Evolutionary conservation across 371 early-diverging fungal species (phyloP), one percentile per base, ranked within the genome.

Genomic region (Haplosporangium sp.): DNA sequence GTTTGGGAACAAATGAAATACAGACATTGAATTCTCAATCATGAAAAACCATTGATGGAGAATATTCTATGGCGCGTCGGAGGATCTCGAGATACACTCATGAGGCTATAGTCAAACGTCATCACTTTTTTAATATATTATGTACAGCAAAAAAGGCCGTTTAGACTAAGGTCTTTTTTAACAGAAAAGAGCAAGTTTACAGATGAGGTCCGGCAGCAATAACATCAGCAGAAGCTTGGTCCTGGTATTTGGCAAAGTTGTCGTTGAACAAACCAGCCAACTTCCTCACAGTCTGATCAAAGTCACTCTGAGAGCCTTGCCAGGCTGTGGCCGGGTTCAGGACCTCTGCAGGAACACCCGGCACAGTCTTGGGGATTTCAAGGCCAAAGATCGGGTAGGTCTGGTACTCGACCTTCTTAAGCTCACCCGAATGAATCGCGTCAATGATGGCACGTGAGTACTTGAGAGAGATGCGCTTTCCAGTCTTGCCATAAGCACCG

Each of bases 361-460:
- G 58, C 75, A 61, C 84, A 10, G 75, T 66, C 70, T 86, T 96
- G 62, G 98, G 98, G 71, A 98, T 94, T 65, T 86, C 77, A 41
- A 98, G 88, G 81, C 92, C 90, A 81, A 97, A 97, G 74, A 94
- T 86, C 6, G 92, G 93, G 74, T 94, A 94, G 72, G 81, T 87
- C 45, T 87, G 88, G 81, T 89, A 97, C 66, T 95, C 88, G 29
- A 94, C 94, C 29, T 92, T 88, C 64, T 90, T 88, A 50, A 96
- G 89, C 79, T 94, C 94, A 59, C 97, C 97, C 55, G 82, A 90
- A 89, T 97, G 96, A 82, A 98, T 97, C 59, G 97, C 94, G 73
- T 98, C 98, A 73, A 98, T 89, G 83, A 98, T 97, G 65, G 97
- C 96, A 68, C 98, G 95, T 55, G 97, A 94, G 88, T 97, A 95